A percentile compares a stretch with the other conserved stretches of the same genome.
phyloP scores from a whole-genome alignment of 306 rosid genomes.

The Gastrolobium villosum region DNA sequence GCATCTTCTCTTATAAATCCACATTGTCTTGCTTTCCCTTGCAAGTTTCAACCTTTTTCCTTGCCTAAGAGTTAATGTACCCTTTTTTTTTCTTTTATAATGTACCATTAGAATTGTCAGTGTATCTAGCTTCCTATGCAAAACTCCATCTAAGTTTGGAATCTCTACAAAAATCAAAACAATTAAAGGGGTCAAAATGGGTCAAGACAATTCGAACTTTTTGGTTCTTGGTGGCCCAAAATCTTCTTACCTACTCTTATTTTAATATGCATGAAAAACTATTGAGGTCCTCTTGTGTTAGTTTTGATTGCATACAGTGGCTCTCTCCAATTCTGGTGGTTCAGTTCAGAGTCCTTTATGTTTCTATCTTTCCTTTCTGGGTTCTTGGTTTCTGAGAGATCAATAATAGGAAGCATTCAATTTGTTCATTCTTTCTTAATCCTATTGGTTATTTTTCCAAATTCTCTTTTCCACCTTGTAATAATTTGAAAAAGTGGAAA shows the following conservation, averaged over 20 bases:
- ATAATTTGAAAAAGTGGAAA: conserved; percentile 41
- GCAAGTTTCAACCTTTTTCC: conserved; percentile 77
- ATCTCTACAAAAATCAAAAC: conserved; percentile 53
- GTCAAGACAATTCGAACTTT: conserved; percentile 52
- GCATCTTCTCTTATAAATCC: conserved; percentile 63
- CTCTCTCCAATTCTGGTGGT: not conserved
- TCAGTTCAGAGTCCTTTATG: conserved; percentile 23
- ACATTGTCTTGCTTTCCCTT: conserved; percentile 68
- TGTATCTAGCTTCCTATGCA: conserved; percentile 61
- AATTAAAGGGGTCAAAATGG: conserved; percentile 61
- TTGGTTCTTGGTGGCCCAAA: conserved; percentile 46
- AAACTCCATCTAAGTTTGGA: conserved; percentile 69
- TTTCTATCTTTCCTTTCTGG: conserved; percentile 35
- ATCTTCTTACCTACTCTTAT: conserved; percentile 29
- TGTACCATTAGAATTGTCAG: conserved; percentile 55
- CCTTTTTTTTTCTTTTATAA: conserved; percentile 36
- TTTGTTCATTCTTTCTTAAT: conserved; percentile 48
- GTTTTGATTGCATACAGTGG: not conserved
- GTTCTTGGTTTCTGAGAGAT: conserved; percentile 33
- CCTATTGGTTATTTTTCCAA: not conserved
- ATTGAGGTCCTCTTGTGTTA: conserved; percentile 18
- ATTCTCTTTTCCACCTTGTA: conserved; percentile 31
- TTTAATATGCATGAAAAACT: conserved; percentile 49
- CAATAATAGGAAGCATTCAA: conserved; percentile 13
- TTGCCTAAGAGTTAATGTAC: conserved; percentile 63